These are phyloP conservation scores for Discostella stelligeroides DNA, from an alignment of 108 stramenopile genomes.

Conservation along the genomic window DNA sequence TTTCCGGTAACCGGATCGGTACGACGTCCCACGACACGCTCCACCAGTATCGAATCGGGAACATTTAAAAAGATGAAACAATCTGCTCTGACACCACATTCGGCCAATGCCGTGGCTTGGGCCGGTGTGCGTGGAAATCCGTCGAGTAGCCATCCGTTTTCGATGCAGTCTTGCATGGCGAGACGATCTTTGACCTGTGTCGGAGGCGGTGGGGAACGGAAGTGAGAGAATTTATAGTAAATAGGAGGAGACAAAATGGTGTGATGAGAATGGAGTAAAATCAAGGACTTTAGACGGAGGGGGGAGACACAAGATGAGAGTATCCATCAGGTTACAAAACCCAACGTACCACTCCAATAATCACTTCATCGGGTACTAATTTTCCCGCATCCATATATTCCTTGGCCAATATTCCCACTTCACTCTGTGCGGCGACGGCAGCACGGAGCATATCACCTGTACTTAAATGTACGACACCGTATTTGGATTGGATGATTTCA, in stretches of 20 bases:
- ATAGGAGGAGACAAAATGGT: neutral
- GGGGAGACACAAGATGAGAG: neutral
- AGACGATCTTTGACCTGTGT: constrained; percentile 89
- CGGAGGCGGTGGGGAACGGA: neutral
- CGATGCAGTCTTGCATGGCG: constrained; percentile 78
- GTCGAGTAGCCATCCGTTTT: constrained; percentile 95
- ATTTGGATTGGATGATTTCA: constrained; percentile 65
- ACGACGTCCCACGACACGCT: constrained; percentile 94
- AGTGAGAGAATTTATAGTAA: neutral
- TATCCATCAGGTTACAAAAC: neutral
- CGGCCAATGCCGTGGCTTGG: constrained; percentile 89
- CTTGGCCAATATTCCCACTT: constrained; percentile 78
- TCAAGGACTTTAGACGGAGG: neutral
- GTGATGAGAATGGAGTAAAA: neutral
- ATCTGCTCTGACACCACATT: constrained; percentile 83
- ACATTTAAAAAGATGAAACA: constrained; percentile 94
- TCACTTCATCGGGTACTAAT: constrained; percentile 96
- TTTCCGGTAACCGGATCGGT: constrained; percentile 95
- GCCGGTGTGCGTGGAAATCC: constrained; percentile 96
- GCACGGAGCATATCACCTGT: constrained; percentile 87
- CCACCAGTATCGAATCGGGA: constrained; percentile 91
- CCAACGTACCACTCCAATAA: constrained; percentile 85
- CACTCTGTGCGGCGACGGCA: constrained; percentile 57
- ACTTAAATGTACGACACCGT: constrained; percentile 72
- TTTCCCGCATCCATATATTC: constrained; percentile 92